phyloP scores from a whole-genome alignment of 495 filamentous ascomycete species.

The Annulohypoxylon stygium region DNA sequence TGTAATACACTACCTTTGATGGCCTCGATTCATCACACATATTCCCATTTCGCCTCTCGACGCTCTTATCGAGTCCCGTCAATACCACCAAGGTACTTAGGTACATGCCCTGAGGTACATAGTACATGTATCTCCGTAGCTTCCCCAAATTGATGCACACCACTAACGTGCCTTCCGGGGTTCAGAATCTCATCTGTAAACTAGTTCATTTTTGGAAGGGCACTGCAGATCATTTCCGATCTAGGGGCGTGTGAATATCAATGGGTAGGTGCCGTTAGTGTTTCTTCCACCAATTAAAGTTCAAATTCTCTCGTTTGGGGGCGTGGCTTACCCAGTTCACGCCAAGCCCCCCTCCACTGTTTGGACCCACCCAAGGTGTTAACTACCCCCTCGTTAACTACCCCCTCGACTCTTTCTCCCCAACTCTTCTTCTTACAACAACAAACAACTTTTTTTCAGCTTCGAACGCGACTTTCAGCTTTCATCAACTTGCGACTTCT shows the following conservation, averaged over 20 bases:
- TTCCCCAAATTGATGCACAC: not conserved
- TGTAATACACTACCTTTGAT: not conserved
- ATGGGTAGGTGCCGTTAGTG: not conserved
- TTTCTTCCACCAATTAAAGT: not conserved
- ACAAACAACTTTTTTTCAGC: conserved; percentile 12
- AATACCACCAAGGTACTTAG: not conserved
- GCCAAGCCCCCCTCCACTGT: not conserved
- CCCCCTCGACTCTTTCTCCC: not conserved
- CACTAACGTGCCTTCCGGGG: not conserved
- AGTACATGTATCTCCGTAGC: not conserved
- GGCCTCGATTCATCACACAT: not conserved
- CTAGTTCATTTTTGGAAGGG: not conserved
- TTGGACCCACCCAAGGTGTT: conserved; percentile 11
- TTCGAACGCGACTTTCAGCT: conserved; percentile 11
- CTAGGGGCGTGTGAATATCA: not conserved
- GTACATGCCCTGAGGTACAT: not conserved
- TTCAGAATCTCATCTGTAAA: not conserved
- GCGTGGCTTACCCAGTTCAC: not conserved
- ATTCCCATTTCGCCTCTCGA: not conserved
- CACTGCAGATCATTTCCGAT: not conserved
- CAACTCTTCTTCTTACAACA: conserved; percentile 8
- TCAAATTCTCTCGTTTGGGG: not conserved
- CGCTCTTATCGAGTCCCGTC: not conserved
- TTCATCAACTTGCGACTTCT: conserved; percentile 36
- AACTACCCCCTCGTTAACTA: conserved; percentile 33